Conservation (phyloP, 768 basidiomycete species). For the Naematelia aurantialba region DNA sequence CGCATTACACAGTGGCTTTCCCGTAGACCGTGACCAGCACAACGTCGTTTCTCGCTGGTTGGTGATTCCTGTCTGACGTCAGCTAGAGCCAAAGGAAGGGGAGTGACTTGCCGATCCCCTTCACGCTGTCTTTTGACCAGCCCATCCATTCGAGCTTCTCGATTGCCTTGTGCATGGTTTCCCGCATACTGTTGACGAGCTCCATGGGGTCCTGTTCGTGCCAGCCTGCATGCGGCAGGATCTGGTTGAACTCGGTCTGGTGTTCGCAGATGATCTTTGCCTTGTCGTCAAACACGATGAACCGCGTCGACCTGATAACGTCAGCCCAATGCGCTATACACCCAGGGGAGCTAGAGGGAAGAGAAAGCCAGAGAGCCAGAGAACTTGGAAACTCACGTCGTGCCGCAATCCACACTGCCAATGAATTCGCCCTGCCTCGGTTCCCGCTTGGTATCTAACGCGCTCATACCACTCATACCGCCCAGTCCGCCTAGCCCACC, state of each 20-base stretch:
- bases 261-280: conserved; percentile 84
- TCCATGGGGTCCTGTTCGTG: conserved; percentile 89
- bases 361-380: background rate
- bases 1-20: conserved; percentile 69
- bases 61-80: conserved; percentile 61
- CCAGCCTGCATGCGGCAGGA: conserved; percentile 92
- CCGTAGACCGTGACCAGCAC: conserved; percentile 85
- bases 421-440: conserved; percentile 62
- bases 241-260: conserved; percentile 90
- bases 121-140: conserved; percentile 75
- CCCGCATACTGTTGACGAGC: conserved; percentile 67
- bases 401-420: conserved; percentile 89
- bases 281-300: conserved; percentile 82
- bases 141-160: conserved; percentile 68
- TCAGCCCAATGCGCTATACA: background rate
- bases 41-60: conserved; percentile 97
- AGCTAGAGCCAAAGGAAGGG: background rate
- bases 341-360: background rate
- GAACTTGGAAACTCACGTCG: conserved; percentile 65
- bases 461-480: conserved; percentile 26
- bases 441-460: conserved; percentile 20
- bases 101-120: conserved; percentile 74
- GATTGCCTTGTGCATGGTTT: conserved; percentile 70
- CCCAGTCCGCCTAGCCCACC: conserved; percentile 16
- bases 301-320: conserved; percentile 70